phyloP scores from a whole-genome alignment of 1,284 basidiomycete species.

The Leucoagaricus sp. region DNA sequence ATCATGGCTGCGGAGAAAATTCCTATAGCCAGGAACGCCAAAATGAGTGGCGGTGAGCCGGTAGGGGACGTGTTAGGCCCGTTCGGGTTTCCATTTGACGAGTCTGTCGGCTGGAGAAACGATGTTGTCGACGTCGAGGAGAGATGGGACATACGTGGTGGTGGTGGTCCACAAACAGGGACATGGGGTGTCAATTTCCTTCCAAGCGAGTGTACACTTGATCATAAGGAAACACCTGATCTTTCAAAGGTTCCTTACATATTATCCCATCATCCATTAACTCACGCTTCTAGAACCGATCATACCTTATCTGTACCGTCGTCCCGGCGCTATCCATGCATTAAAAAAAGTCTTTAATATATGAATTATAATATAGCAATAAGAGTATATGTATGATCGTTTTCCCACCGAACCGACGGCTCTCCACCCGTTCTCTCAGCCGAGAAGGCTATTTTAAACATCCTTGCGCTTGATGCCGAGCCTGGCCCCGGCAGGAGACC shows the following conservation, averaged over 20 bases:
- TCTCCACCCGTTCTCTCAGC: background rate
- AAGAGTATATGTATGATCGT: background rate
- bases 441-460: background rate
- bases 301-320: background rate
- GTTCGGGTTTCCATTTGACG: constrained; percentile 3
- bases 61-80: constrained; percentile 25
- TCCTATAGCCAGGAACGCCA: constrained; percentile 52
- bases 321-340: background rate
- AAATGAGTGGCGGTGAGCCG: constrained; percentile 47
- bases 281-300: background rate
- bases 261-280: background rate
- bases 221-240: constrained; percentile 10
- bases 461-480: constrained; percentile 68
- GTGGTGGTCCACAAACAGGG: background rate
- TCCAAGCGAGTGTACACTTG: background rate
- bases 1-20: constrained; percentile 44
- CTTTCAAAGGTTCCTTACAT: background rate
- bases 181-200: constrained; percentile 8
- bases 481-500: constrained; percentile 71
- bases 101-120: constrained; percentile 11
- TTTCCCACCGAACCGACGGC: background rate
- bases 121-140: constrained; percentile 14
- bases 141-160: constrained; percentile 13
- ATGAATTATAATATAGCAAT: background rate
- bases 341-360: background rate